phyloP scores from a whole-genome alignment of 371 early-diverging fungal species.

The Mortierella polycephala region DNA sequence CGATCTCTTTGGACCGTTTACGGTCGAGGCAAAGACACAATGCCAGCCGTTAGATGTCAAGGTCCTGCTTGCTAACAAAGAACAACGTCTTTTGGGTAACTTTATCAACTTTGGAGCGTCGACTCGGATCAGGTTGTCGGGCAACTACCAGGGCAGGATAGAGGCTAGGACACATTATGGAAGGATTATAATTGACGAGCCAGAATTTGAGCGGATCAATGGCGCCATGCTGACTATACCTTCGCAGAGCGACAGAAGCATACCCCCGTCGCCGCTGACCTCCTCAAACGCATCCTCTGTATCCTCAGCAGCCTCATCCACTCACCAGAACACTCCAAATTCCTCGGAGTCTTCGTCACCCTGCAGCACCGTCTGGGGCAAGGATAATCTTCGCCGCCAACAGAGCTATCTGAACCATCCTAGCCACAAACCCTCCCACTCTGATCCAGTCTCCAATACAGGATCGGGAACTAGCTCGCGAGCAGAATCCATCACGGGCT shows the following conservation, averaged over 20 bases:
- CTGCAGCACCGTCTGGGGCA: constrained; percentile 26
- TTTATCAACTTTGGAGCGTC: constrained; percentile 54
- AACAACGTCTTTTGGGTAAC: constrained; percentile 43
- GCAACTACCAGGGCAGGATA: constrained; percentile 47
- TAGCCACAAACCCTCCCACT: background rate
- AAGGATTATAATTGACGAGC: constrained; percentile 37
- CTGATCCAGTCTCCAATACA: constrained; percentile 20
- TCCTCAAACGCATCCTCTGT: background rate
- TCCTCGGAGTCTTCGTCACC: constrained; percentile 34
- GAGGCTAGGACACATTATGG: constrained; percentile 50
- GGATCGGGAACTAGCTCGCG: constrained; percentile 25
- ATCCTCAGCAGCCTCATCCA: constrained; percentile 11
- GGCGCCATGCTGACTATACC: constrained; percentile 31
- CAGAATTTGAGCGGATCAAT: constrained; percentile 47
- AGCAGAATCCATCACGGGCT: constrained; percentile 30
- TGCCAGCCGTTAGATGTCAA: constrained; percentile 44
- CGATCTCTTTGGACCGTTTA: constrained; percentile 37
- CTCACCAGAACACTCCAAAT: constrained; percentile 19
- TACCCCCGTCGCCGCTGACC: background rate
- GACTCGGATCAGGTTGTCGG: constrained; percentile 33
- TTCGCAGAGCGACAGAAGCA: constrained; percentile 30
- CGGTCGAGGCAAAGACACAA: constrained; percentile 53
- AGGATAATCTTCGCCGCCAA: constrained; percentile 31
- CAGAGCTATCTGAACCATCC: constrained; percentile 26
- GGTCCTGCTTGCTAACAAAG: constrained; percentile 29